Evolutionary conservation across 2,329 filamentous ascomycete genomes (phyloP), one percentile per base, ranked within the genome.

Genomic region (Gnomoniopsis smithogilvyi): DNA sequence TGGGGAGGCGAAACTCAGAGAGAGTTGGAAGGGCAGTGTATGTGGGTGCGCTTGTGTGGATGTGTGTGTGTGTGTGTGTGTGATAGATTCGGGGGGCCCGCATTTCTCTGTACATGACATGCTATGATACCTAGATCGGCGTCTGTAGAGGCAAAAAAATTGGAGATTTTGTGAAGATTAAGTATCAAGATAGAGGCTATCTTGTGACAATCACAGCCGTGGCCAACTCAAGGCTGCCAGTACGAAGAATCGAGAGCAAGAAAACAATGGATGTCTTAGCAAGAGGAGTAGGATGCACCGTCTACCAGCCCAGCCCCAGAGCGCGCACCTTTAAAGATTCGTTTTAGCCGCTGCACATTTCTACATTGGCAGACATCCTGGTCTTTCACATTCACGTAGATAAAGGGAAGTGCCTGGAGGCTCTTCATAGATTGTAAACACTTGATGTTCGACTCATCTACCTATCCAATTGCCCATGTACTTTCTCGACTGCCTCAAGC

Each of bases 81-180:
- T 4, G 21, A 21, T 6, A 14, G 45, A 21, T 21, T 24, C 12
- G 45, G 3, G 7, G 6, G 12, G 52, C 19, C 19, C 41, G 26
- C 43, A 48, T 24, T 48, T 55, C 56, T 55, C 56, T 59, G 59
- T 59, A 59, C 51, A 55, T 59, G 57, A 46, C 57, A 59, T 61
- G 57, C 51, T 59, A 59, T 61, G 59, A 61, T 61, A 61, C 59
- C 59, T 53, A 61, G 53, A 56, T 59, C 52, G 59, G 59, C 56
- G 56, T 59, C 59, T 53, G 55, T 61, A 61, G 59, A 52, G 54
- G 24, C 43, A 49, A 55, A 59, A 56, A 52, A 58, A 55, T 50
- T 33, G 26, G 46, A 50, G 52, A 55, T 26, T 26, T 47, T 24
- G 33, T 51, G 56, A 30, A 30, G 30, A 45, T 14, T 15, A n/a